phyloP scores from a whole-genome alignment of 2,329 filamentous ascomycete genomes.

The Alternaria solani region DNA sequence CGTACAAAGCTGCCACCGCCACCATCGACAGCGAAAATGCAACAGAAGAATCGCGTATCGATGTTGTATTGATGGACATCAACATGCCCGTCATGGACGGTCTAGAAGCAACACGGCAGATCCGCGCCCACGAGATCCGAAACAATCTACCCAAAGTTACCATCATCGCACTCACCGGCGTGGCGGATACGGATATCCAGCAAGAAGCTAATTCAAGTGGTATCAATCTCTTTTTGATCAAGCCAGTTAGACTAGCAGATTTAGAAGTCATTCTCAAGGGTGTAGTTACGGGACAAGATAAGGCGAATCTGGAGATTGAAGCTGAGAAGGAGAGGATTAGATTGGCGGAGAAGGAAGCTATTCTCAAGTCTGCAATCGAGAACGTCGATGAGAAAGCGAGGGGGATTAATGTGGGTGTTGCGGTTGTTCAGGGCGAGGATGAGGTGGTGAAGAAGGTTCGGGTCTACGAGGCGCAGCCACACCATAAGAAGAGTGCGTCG shows the following conservation, averaged over 20 bases:
- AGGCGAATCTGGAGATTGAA: conserved; percentile 27
- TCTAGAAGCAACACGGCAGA: conserved; percentile 50
- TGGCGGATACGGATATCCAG: conserved; percentile 60
- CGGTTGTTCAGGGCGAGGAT: conserved; percentile 11
- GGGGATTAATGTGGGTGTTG: conserved; percentile 12
- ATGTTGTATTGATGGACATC: conserved; percentile 49
- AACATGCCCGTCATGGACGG: conserved; percentile 53
- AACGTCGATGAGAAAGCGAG: conserved; percentile 1
- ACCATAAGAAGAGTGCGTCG: conserved; percentile 15
- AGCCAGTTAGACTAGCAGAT: conserved; percentile 58
- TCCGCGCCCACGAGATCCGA: conserved; percentile 58
- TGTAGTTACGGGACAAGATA: conserved; percentile 41
- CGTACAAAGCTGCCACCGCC: conserved; percentile 32
- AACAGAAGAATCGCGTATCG: conserved; percentile 25
- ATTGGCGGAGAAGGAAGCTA: conserved; percentile 8
- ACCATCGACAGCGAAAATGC: conserved; percentile 12
- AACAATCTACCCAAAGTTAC: conserved; percentile 53
- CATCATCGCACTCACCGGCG: conserved; percentile 63
- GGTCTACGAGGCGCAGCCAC: not conserved
- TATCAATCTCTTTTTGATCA: conserved; percentile 64
- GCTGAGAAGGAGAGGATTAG: conserved; percentile 17
- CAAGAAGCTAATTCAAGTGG: conserved; percentile 62
- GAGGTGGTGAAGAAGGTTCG: conserved; percentile 2
- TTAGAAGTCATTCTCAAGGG: conserved; percentile 53
- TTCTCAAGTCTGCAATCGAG: conserved; percentile 2